A percentile compares a stretch with the other conserved stretches of the same genome.
Conservation (phyloP, 495 filamentous ascomycete species). For the Pyronema domesticum region DNA sequence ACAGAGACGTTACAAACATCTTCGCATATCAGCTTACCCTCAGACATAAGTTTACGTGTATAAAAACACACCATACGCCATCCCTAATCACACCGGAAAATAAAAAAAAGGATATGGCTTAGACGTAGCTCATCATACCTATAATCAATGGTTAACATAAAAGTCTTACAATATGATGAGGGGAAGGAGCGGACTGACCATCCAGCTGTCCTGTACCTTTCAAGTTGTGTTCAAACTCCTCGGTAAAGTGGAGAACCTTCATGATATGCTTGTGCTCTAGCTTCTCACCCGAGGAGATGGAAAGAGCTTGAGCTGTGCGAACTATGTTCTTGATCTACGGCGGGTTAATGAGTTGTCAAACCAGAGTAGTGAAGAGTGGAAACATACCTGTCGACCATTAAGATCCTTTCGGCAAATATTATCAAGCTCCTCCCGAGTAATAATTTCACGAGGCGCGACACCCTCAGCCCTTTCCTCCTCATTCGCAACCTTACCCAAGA, state of each 20-base stretch:
- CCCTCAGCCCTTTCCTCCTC: conserved; percentile 8
- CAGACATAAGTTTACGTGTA: too few species aligned
- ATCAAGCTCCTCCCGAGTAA: conserved; percentile 18
- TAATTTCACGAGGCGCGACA: conserved; percentile 11
- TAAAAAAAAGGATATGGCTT: not conserved
- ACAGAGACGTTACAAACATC: too few species aligned
- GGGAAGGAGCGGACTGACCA: conserved; percentile 19
- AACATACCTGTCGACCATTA: conserved; percentile 22
- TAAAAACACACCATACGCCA: too few species aligned
- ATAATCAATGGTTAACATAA: not conserved
- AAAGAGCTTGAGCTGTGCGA: conserved; percentile 50
- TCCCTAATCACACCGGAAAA: too few species aligned
- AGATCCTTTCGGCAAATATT: conserved; percentile 12
- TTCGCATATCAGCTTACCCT: too few species aligned
- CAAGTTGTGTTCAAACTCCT: conserved; percentile 49
- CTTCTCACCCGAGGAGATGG: conserved; percentile 39
- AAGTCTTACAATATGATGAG: not conserved
- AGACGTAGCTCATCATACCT: conserved; percentile 14
- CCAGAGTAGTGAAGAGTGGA: too few species aligned
- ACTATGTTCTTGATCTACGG: conserved; percentile 56
- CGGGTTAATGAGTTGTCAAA: too few species aligned
- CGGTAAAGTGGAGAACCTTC: conserved; percentile 45
- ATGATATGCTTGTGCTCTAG: conserved; percentile 52
- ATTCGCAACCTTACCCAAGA: conserved; percentile 21
- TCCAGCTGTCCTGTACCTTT: conserved; percentile 30